These are phyloP conservation scores for Achaetomium macrosporum DNA, from an alignment of 2,329 filamentous ascomycete species.

Conservation along the genomic window DNA sequence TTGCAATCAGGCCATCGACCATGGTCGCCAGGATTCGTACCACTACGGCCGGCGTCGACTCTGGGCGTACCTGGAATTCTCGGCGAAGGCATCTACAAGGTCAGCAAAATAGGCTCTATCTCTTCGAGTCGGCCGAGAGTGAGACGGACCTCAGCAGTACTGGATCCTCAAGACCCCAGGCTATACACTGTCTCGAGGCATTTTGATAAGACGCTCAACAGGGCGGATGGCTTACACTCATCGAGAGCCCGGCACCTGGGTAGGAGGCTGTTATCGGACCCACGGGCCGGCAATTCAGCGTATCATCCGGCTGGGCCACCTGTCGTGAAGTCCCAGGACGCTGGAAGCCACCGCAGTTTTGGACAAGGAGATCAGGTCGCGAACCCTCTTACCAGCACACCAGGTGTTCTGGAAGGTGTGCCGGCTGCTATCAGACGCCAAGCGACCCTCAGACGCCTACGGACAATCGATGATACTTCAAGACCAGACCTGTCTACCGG, in stretches of 20 bases:
- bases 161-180: background rate
- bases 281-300: background rate
- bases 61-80: constrained; percentile 18
- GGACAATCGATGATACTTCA: background rate
- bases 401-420: background rate
- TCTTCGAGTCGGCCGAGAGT: constrained; percentile 6
- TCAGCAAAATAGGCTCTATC: constrained; percentile 19
- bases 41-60: constrained; percentile 16
- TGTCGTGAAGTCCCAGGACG: background rate
- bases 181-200: constrained; percentile 15
- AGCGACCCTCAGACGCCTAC: background rate
- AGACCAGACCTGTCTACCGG: too few relatives aligned
- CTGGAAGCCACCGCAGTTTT: background rate
- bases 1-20: background rate
- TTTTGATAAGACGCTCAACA: constrained; percentile 15
- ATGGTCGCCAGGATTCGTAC: constrained; percentile 10
- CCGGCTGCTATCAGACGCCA: background rate
- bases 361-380: background rate
- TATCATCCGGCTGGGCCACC: background rate
- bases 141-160: constrained; percentile 4
- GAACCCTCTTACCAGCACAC: background rate
- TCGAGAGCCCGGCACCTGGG: background rate
- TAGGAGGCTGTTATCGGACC: background rate
- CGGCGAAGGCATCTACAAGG: constrained; percentile 23
- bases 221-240: constrained; percentile 5